Conservation (phyloP, 176 grass and related monocot genomes). For the Musa beccarii region DNA sequence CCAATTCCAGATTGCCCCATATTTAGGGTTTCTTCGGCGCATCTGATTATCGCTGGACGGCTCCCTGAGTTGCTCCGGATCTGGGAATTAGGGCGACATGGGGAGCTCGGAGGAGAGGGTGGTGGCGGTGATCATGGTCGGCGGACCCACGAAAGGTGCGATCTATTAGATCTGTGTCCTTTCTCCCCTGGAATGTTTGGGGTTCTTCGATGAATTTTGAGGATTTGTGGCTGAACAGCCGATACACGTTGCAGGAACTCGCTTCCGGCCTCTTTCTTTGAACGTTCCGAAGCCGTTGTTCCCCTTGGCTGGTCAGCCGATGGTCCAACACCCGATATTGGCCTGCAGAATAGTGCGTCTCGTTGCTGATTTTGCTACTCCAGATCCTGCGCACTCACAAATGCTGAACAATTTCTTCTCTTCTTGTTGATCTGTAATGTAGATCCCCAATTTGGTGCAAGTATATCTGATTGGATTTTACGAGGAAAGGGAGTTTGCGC, state of each 20-base stretch:
- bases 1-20: background rate
- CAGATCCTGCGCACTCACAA: background rate
- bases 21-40: background rate
- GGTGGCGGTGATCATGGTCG: conserved; percentile 97
- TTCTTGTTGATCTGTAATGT: conserved; percentile 4
- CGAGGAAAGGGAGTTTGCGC: conserved; percentile 81
- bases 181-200: background rate
- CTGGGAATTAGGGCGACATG: conserved; percentile 26
- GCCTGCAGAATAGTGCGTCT: conserved; percentile 57
- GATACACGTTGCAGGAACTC: conserved; percentile 42
- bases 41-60: background rate
- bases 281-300: conserved; percentile 96
- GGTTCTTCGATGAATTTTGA: background rate
- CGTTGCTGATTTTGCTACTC: too few relatives aligned
- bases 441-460: conserved; percentile 89
- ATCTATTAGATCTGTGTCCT: background rate
- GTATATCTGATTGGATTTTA: conserved; percentile 97
- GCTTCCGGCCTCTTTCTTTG: conserved; percentile 90
- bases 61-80: background rate
- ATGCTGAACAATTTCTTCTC: background rate
- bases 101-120: conserved; percentile 63
- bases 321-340: conserved; percentile 94
- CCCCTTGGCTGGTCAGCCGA: conserved; percentile 88
- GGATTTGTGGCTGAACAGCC: background rate
- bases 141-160: conserved; percentile 80